These are phyloP conservation scores for Nymphaea thermarum DNA, from an alignment of 164 flowering plant genomes.

Conservation along the genomic window DNA sequence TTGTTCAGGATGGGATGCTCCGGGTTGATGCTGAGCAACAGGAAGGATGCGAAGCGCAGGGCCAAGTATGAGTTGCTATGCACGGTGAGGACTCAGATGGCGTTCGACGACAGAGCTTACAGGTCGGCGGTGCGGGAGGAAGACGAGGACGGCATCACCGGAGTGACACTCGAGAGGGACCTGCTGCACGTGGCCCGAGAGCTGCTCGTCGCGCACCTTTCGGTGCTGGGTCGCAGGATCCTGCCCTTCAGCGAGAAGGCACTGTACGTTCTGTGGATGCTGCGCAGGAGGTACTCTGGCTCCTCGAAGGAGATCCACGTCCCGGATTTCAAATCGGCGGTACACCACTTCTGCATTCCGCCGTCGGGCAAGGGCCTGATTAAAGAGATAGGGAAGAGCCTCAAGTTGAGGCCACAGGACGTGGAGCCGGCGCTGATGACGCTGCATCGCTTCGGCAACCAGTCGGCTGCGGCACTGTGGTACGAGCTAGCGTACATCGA, in stretches of 20 bases:
- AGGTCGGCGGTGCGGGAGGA: slow-evolving; percentile 35
- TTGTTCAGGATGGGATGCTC: slow-evolving; percentile 64
- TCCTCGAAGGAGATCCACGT: slow-evolving; percentile 21
- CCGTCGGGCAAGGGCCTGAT: slow-evolving; percentile 19
- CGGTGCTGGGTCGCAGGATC: slow-evolving; percentile 26
- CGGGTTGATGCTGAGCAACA: slow-evolving; percentile 22
- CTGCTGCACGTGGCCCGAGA: slow-evolving; percentile 33
- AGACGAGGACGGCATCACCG: slow-evolving; percentile 47
- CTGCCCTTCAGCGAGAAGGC: slow-evolving; percentile 37
- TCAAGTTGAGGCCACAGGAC: slow-evolving; percentile 2
- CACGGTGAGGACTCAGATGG: slow-evolving; percentile 30
- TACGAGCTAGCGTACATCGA: slow-evolving; percentile 10
- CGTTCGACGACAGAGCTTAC: slow-evolving; percentile 38
- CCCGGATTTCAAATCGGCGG: slow-evolving; percentile 42
- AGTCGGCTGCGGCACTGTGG: slow-evolving; percentile 10
- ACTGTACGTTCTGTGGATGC: slow-evolving; percentile 12
- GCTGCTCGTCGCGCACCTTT: slow-evolving; percentile 23
- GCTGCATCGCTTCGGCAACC: slow-evolving; percentile 9
- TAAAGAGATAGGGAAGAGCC: slow-evolving; percentile 5
- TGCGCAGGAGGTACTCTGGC: slow-evolving; percentile 12
- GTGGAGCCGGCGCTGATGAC: slow-evolving; percentile 5
- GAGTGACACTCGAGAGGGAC: slow-evolving; percentile 33
- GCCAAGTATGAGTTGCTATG: slow-evolving; percentile 30
- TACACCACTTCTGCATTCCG: slow-evolving; percentile 52
- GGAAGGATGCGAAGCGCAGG: slow-evolving; percentile 7